A percentile compares a stretch with the other conserved stretches of the same genome.
These are phyloP conservation scores for Monotropa hypopitys DNA, from an alignment of 179 eudicot species.

Conservation along the genomic window DNA sequence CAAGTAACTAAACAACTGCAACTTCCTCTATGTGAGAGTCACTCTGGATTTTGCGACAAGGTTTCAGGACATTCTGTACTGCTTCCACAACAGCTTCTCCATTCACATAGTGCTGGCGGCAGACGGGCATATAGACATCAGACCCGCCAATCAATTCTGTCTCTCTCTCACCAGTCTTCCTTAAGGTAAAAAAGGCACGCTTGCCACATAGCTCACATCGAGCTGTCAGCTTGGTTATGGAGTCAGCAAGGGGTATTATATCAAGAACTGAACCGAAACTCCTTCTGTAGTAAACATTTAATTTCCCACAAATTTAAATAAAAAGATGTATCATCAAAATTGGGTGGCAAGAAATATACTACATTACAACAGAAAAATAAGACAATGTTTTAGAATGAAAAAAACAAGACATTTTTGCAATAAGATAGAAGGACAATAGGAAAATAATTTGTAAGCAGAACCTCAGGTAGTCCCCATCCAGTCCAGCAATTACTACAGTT, in stretches of 20 bases:
- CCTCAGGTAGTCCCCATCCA: conserved; percentile 95
- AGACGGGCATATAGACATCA: conserved; percentile 84
- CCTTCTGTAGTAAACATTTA: conserved; percentile 34
- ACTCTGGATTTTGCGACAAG: conserved; percentile 13
- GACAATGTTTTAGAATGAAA: not conserved
- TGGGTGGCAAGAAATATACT: not conserved
- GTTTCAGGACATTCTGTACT: conserved; percentile 19
- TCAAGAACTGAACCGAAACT: conserved; percentile 79
- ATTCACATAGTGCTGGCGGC: conserved; percentile 74
- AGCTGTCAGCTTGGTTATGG: conserved; percentile 78
- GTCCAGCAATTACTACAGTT: conserved; percentile 67
- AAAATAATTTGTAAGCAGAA: conserved; percentile 2
- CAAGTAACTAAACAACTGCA: conserved; percentile 7
- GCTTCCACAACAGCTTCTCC: conserved; percentile 34
- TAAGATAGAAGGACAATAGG: not conserved
- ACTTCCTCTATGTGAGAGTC: conserved; percentile 21
- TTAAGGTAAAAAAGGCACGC: conserved; percentile 56
- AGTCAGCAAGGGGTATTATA: conserved; percentile 72
- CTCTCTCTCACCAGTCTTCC: conserved; percentile 49
- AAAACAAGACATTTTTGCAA: not conserved
- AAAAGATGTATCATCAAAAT: not conserved
- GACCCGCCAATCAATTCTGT: conserved; percentile 74
- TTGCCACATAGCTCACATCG: conserved; percentile 77
- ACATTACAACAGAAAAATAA: not conserved
- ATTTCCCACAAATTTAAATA: not conserved